phyloP scores from a whole-genome alignment of 208 protist species.

The Trypanosoma lewisi region DNA sequence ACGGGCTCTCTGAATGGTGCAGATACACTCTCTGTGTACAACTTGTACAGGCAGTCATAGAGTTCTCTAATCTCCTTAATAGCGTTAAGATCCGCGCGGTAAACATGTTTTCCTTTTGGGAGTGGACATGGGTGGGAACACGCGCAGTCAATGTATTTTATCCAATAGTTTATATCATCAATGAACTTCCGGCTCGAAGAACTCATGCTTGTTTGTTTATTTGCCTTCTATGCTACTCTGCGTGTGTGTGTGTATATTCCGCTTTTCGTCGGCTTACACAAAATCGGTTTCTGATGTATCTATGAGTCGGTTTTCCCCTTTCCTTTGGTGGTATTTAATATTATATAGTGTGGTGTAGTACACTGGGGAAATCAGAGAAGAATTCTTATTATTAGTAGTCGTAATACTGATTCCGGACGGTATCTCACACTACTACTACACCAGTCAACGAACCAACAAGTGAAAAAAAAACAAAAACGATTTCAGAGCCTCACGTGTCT shows the following conservation, averaged over 20 bases:
- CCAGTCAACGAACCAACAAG: too few relatives aligned
- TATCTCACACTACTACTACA: too few relatives aligned
- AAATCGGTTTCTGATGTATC: too few relatives aligned
- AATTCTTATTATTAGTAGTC: too few relatives aligned
- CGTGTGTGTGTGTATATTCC: too few relatives aligned
- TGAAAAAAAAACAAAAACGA: too few relatives aligned
- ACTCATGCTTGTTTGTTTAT: slow-evolving; percentile 19
- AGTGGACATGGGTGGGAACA: slow-evolving; percentile 58
- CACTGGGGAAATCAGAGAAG: too few relatives aligned
- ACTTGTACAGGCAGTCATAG: slow-evolving; percentile 75
- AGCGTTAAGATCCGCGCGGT: slow-evolving; percentile 35
- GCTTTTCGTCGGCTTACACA: slow-evolving; percentile 9
- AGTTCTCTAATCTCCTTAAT: slow-evolving; percentile 58
- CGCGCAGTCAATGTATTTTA: slow-evolving; percentile 68
- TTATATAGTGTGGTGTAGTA: too few relatives aligned
- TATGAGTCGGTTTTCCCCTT: too few relatives aligned
- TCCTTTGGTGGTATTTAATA: too few relatives aligned
- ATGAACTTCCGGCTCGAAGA: slow-evolving; percentile 31
- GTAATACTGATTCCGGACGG: too few relatives aligned
- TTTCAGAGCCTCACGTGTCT: too few relatives aligned
- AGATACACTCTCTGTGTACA: slow-evolving; percentile 68
- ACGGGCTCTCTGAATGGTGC: slow-evolving; percentile 77
- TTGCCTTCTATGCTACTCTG: background rate
- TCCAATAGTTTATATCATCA: slow-evolving; percentile 61
- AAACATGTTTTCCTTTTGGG: slow-evolving; percentile 62